phyloP scores from a whole-genome alignment of 2,329 filamentous ascomycete species.

The Sporothrix pallida region DNA sequence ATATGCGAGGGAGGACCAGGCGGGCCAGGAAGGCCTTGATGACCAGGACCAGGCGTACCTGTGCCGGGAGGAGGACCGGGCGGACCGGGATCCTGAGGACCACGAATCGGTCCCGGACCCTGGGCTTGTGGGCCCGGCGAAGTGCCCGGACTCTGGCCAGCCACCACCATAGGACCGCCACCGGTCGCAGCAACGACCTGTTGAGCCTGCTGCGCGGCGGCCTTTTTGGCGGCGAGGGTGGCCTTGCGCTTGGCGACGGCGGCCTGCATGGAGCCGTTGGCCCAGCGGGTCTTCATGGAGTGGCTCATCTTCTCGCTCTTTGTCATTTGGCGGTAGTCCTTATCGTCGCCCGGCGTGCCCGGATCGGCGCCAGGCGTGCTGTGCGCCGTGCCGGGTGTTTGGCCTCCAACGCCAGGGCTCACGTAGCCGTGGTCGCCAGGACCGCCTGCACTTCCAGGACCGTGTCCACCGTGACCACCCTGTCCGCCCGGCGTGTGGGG shows the following conservation, averaged over 20 bases:
- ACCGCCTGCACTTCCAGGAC: not conserved
- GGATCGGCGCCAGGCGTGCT: conserved; percentile 17
- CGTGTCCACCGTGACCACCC: not conserved
- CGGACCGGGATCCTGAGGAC: not conserved
- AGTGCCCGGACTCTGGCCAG: not conserved
- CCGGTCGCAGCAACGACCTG: conserved; percentile 15
- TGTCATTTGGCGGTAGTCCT: conserved; percentile 66
- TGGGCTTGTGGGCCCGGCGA: conserved; percentile 13
- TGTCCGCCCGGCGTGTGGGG: conserved; percentile 8
- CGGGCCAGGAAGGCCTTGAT: not conserved
- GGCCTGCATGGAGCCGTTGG: conserved; percentile 63
- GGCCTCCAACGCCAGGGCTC: not conserved
- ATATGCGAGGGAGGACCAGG: conserved; percentile 1
- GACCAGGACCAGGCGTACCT: not conserved
- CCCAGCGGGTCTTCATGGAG: conserved; percentile 68
- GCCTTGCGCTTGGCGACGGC: conserved; percentile 67
- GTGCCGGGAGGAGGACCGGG: not conserved
- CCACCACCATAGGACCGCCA: not conserved
- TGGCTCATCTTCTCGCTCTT: conserved; percentile 71
- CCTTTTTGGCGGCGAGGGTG: conserved; percentile 64
- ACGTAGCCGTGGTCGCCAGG: conserved; percentile 11
- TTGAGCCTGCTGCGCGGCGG: conserved; percentile 39
- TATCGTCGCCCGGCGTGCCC: conserved; percentile 45
- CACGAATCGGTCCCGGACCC: not conserved
- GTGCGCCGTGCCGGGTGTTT: not conserved